A percentile compares a stretch with the other conserved stretches of the same genome.
These are phyloP conservation scores for Boletus rubroflammeus DNA, from an alignment of 768 basidiomycete species.

Conservation along the genomic window DNA sequence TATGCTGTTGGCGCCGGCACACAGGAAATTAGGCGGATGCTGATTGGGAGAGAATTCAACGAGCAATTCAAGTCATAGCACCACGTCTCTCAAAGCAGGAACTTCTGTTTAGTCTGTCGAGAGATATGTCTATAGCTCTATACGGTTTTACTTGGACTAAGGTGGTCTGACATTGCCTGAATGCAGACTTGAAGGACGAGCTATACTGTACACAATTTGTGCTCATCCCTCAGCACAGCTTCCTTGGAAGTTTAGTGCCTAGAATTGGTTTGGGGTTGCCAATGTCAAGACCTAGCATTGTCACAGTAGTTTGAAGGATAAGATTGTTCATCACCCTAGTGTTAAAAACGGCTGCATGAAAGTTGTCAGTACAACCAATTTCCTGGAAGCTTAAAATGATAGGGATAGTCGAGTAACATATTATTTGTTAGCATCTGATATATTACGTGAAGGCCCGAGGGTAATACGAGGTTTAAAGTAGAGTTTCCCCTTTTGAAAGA, in stretches of 20 bases:
- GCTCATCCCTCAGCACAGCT: neutral
- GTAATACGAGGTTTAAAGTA: constrained; percentile 21
- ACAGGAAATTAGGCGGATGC: constrained; percentile 91
- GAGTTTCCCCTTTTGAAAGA: constrained; percentile 29
- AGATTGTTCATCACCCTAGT: neutral
- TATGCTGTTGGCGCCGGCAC: constrained; percentile 97
- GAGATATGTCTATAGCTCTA: neutral
- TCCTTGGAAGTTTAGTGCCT: neutral
- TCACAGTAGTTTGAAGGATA: neutral
- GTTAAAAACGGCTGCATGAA: neutral
- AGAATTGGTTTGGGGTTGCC: neutral
- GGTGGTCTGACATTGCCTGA: neutral
- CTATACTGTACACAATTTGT: neutral
- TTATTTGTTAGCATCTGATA: constrained; percentile 1
- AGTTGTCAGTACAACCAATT: neutral
- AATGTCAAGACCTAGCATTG: neutral
- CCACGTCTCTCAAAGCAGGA: neutral
- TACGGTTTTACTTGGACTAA: neutral
- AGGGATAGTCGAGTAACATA: neutral
- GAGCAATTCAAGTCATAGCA: constrained; percentile 45
- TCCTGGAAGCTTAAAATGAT: neutral
- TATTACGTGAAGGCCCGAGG: constrained; percentile 3
- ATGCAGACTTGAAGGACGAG: neutral
- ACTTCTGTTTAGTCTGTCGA: neutral
- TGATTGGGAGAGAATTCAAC: constrained; percentile 93